Base-by-base conservation (phyloP, 2,329 filamentous ascomycete species). In the Colletotrichum orchidophilum region DNA sequence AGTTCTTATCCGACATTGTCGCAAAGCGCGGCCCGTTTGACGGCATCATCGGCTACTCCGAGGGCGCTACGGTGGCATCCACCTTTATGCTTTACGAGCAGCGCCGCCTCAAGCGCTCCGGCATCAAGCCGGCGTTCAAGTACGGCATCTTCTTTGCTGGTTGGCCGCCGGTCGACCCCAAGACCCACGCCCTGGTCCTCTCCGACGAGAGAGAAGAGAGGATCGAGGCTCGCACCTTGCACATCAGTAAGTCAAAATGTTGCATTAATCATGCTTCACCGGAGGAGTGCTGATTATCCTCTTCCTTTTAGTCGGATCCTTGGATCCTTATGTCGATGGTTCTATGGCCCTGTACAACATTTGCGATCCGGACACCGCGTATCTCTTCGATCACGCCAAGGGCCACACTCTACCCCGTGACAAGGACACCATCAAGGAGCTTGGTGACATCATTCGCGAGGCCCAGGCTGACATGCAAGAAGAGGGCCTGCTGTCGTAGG, bases 321-420 rank as follows among this genome's bases (percentile, higher is more conserved):
- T 83, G 69, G 90, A 92, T 74, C 90, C 89, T 0, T 92, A 91
- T 74, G 83, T 91, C 2, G 83, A 89, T 39, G 89, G 90, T 0
- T 87, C 87, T 2, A 84, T 91, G 81, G 88, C 89, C 0, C 82
- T 92, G 3, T 91, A 87, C 79, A 89, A 90, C 73, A 83, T 90
- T 27, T 92, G 89, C 73, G 87, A 91, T 57, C 85, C 84, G 0
- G 89, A 91, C 68, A 86, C 81, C 1, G 89, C 89, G 0, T 83
- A 85, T 39, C 82, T 92, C n/a, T 91, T 91, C 71, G 90, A 92
- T 74, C 89, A 91, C 73, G 90, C 88, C 5, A 91, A 91, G 75
- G 90, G 90, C 0, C 90, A 92, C 75, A 91, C 88, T 0, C 80
- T 92, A 5, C 90, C 90, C 0, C 81, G 88, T 71, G 87, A 88